phyloP scores from a whole-genome alignment of 768 basidiomycete genomes.

The Suillus ampliporus region DNA sequence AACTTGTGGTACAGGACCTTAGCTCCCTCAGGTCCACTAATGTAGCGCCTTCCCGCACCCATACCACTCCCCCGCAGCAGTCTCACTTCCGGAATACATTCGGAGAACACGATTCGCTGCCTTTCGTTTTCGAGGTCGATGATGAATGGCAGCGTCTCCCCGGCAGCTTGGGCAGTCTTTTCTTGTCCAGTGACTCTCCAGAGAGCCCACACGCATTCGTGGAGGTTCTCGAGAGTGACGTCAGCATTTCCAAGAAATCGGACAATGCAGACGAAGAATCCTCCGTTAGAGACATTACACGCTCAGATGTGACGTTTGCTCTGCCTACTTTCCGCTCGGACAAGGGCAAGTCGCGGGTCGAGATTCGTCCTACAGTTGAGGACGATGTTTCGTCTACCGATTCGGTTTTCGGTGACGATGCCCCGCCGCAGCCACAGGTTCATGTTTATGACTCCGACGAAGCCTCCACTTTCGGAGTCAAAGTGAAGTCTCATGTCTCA shows the following conservation, averaged over 20 bases:
- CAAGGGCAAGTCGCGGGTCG: conserved; percentile 47
- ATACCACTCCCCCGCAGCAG: conserved; percentile 36
- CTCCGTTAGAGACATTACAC: conserved; percentile 39
- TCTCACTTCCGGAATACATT: conserved; percentile 65
- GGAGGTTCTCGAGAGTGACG: conserved; percentile 55
- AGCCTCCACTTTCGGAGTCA: conserved; percentile 26
- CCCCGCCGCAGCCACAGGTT: conserved; percentile 61
- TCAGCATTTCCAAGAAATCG: conserved; percentile 36
- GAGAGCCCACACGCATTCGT: conserved; percentile 68
- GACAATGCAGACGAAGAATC: conserved; percentile 37
- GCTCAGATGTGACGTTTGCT: conserved; percentile 27
- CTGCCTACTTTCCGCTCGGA: conserved; percentile 42
- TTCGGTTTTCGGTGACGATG: conserved; percentile 48
- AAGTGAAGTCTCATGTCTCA: conserved; percentile 22
- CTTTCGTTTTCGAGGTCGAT: conserved; percentile 53
- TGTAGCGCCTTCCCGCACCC: conserved; percentile 37
- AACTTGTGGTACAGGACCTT: conserved; percentile 70
- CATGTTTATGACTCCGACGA: conserved; percentile 55
- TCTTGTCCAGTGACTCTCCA: conserved; percentile 37
- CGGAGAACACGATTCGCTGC: conserved; percentile 51
- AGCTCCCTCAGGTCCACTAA: conserved; percentile 39
- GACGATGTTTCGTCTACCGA: conserved; percentile 46
- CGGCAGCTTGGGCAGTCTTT: conserved; percentile 46
- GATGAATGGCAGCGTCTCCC: conserved; percentile 72
- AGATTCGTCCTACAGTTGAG: conserved; percentile 27